phyloP scores from a whole-genome alignment of 352 stramenopile genomes.

The Pythium graminicola region DNA sequence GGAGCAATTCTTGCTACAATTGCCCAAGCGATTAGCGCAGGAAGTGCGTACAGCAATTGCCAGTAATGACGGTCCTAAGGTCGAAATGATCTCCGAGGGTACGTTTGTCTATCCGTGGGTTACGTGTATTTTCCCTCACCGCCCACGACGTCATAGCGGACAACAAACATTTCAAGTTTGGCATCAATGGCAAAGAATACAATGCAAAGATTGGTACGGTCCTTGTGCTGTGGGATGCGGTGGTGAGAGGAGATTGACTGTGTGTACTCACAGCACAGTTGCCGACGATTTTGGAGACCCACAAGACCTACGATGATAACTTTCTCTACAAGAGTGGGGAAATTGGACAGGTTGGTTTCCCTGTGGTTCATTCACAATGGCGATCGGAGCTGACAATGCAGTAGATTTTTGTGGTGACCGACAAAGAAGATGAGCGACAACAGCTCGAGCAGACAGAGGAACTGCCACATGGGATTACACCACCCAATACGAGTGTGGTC shows the following conservation, averaged over 20 bases:
- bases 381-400: no score
- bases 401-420: conserved; percentile 79
- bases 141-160: conserved; percentile 37
- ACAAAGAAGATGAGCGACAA: conserved; percentile 67
- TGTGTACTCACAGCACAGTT: conserved; percentile 50
- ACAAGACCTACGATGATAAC: conserved; percentile 88
- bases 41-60: conserved; percentile 65
- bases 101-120: conserved; percentile 3
- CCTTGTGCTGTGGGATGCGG: background rate
- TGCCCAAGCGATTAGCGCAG: conserved; percentile 72
- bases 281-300: conserved; percentile 78
- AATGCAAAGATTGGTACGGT: conserved; percentile 68
- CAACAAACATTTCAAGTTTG: conserved; percentile 82
- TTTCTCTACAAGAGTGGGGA: conserved; percentile 87
- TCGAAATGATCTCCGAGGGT: conserved; percentile 78
- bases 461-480: conserved; percentile 64
- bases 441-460: conserved; percentile 59
- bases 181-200: conserved; percentile 72
- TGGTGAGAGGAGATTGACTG: background rate
- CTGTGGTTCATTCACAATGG: no score
- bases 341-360: conserved; percentile 64
- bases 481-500: conserved; percentile 80
- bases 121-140: background rate
- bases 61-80: conserved; percentile 46
- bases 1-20: conserved; percentile 84